Evolutionary conservation across 768 basidiomycete genomes (phyloP).

Genomic region (Boletellus ananiceps): DNA sequence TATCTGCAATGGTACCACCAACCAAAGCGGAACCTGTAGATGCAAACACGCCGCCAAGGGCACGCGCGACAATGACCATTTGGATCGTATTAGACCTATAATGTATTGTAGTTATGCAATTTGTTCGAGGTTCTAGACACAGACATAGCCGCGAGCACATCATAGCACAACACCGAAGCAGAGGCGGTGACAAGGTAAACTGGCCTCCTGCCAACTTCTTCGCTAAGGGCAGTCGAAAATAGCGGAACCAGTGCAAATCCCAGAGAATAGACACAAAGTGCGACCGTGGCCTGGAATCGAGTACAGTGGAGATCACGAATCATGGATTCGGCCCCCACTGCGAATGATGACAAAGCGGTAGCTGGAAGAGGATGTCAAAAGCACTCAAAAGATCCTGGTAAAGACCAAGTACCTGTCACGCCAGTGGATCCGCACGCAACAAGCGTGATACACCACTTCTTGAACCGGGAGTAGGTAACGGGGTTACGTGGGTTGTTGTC

Average conservation of each 20-base stretch:
- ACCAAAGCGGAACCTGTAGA: constrained; percentile 68
- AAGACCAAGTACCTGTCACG: constrained; percentile 19
- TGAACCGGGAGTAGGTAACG: constrained; percentile 29
- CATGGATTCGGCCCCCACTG: constrained; percentile 55
- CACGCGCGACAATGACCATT: constrained; percentile 55
- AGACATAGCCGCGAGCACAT: constrained; percentile 33
- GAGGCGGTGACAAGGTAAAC: constrained; percentile 49
- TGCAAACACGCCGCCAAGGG: constrained; percentile 59
- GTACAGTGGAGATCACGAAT: constrained; percentile 40
- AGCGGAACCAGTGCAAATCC: constrained; percentile 63
- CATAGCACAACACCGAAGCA: constrained; percentile 40
- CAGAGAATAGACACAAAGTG: constrained; percentile 49
- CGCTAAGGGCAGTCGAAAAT: constrained; percentile 62
- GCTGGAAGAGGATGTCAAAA: constrained; percentile 32
- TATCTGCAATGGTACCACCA: constrained; percentile 64
- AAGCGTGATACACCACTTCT: constrained; percentile 39
- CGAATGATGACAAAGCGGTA: constrained; percentile 48
- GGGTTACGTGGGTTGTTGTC: constrained; percentile 37
- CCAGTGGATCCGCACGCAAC: constrained; percentile 30
- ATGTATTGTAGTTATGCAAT: not conserved
- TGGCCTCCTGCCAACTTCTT: constrained; percentile 63
- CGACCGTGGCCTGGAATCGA: constrained; percentile 41
- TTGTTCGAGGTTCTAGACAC: not conserved
- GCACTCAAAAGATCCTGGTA: not conserved
- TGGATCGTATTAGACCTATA: constrained; percentile 42